phyloP scores from a whole-genome alignment of 169 alveolate species.

The Cryptosporidium felis region DNA sequence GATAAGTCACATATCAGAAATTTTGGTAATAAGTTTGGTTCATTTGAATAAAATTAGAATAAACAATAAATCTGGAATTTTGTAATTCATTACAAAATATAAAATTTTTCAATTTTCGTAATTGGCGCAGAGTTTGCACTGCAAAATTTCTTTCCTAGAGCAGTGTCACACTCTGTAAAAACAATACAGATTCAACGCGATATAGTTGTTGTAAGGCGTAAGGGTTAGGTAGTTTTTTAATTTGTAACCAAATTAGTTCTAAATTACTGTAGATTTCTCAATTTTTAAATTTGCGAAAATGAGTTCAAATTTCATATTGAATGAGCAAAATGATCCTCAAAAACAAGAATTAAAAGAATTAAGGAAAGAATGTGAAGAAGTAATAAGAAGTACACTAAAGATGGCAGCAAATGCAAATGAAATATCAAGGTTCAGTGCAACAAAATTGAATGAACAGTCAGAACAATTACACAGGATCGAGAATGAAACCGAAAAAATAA shows the following conservation, averaged over 20 bases:
- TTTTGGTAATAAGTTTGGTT: too few species aligned
- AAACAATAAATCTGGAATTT: too few species aligned
- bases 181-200: too few species aligned
- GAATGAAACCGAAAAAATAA: conserved; percentile 58
- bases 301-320: conserved; percentile 22
- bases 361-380: conserved; percentile 27
- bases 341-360: not conserved
- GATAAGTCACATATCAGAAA: too few species aligned
- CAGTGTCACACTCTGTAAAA: too few species aligned
- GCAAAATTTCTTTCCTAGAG: too few species aligned
- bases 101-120: too few species aligned
- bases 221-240: too few species aligned
- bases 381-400: conserved; percentile 23
- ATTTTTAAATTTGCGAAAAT: not conserved
- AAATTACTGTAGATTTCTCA: not conserved
- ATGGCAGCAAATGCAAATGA: conserved; percentile 68
- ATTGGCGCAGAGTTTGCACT: too few species aligned
- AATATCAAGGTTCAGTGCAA: conserved; percentile 51
- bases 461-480: conserved; percentile 35
- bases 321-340: not conserved
- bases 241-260: not conserved
- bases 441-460: conserved; percentile 58
- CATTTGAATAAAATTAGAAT: too few species aligned
- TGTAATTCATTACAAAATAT: too few species aligned
- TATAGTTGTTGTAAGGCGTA: too few species aligned